Evolutionary conservation across 164 flowering plant species (phyloP).

Genomic region (Sedum album): DNA sequence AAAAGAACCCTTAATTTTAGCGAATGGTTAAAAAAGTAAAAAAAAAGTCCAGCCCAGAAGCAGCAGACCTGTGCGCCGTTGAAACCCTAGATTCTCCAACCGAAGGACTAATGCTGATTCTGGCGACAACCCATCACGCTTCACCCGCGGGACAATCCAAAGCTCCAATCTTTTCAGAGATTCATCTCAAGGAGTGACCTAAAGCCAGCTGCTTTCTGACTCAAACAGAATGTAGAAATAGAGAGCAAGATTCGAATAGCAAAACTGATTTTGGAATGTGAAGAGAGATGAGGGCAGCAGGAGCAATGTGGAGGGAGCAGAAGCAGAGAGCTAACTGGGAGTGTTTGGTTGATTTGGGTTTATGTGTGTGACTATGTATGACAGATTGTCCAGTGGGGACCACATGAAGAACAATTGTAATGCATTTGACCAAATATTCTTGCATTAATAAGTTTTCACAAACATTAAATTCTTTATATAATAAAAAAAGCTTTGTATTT

Average conservation of each 20-base stretch:
- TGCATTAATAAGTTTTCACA: not conserved
- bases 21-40: not conserved
- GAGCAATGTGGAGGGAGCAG: not conserved
- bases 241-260: not conserved
- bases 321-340: not conserved
- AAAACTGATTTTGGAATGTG: not conserved
- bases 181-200: not conserved
- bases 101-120: not conserved
- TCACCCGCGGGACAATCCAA: not conserved
- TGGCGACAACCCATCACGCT: not conserved
- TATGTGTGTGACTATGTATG: slow-evolving; percentile 2
- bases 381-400: not conserved
- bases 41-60: not conserved
- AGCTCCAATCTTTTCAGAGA: not conserved
- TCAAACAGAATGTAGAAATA: not conserved
- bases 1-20: not conserved
- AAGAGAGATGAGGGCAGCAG: not conserved
- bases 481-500: not conserved
- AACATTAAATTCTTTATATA: not conserved
- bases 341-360: not conserved
- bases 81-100: slow-evolving; percentile 2
- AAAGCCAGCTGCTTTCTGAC: not conserved
- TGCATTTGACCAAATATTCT: slow-evolving; percentile 8
- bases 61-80: slow-evolving; percentile 6
- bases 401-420: not conserved